These are phyloP conservation scores for Pestalotiopsis sp. DNA, from an alignment of 2,329 filamentous ascomycete genomes.

Conservation along the genomic window DNA sequence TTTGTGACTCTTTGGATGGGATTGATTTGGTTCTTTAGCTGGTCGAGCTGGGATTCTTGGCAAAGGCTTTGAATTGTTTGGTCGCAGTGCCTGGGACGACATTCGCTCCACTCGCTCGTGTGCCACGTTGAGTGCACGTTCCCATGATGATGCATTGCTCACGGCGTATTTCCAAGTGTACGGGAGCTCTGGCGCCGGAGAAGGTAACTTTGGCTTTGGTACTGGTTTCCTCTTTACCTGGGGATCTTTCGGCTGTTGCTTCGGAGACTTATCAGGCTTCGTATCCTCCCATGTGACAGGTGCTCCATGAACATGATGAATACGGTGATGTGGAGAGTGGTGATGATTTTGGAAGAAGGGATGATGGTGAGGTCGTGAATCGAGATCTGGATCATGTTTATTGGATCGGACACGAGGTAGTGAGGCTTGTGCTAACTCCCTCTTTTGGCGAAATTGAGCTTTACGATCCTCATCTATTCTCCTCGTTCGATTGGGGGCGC, in stretches of 20 bases:
- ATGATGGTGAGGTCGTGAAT: not conserved
- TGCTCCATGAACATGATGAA: not conserved
- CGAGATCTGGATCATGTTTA: not conserved
- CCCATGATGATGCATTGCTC: slow-evolving; percentile 31
- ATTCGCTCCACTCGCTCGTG: slow-evolving; percentile 26
- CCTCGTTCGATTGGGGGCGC: not conserved
- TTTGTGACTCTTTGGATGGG: not conserved
- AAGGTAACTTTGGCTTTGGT: not conserved
- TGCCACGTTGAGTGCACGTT: slow-evolving; percentile 31
- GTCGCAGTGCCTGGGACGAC: slow-evolving; percentile 16
- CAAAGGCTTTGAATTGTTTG: slow-evolving; percentile 1
- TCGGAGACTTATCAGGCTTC: not conserved
- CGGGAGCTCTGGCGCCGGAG: slow-evolving; percentile 24
- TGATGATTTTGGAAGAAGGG: not conserved
- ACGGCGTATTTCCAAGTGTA: slow-evolving; percentile 28
- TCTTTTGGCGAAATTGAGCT: not conserved
- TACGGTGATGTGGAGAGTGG: not conserved
- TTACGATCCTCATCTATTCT: not conserved
- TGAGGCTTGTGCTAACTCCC: not conserved
- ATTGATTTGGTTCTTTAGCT: not conserved
- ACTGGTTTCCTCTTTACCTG: not conserved
- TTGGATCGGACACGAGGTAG: not conserved
- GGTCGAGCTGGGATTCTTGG: not conserved
- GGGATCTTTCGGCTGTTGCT: not conserved
- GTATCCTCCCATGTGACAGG: not conserved